These are phyloP conservation scores for Ustilago tritici DNA, from an alignment of 1,284 basidiomycete genomes.

Conservation along the genomic window DNA sequence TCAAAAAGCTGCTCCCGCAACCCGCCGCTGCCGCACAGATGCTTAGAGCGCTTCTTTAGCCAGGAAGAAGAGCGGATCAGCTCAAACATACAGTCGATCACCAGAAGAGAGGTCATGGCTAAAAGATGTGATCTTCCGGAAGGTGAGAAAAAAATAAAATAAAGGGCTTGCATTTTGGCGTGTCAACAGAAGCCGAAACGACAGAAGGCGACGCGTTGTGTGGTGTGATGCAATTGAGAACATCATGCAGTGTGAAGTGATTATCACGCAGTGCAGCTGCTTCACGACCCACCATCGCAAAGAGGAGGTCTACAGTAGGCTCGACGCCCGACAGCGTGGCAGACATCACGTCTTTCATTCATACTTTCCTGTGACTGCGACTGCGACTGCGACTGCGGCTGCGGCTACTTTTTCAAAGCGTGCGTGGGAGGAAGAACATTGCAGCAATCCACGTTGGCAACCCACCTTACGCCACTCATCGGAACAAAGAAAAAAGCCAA, in stretches of 20 bases:
- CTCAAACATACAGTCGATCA: not conserved
- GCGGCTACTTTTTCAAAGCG: not conserved
- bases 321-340: not conserved
- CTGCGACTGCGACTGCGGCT: not conserved
- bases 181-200: constrained; percentile 6
- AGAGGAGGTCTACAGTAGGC: not conserved
- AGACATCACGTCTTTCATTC: not conserved
- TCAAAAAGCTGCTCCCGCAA: not conserved
- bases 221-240: constrained; percentile 1
- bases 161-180: constrained; percentile 1
- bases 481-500: not conserved
- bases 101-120: not conserved
- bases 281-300: not conserved
- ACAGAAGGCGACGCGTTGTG: constrained; percentile 11
- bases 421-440: not conserved
- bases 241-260: not conserved
- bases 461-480: constrained; percentile 4
- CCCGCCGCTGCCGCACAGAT: not conserved
- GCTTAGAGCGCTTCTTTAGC: not conserved
- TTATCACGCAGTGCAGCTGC: no score
- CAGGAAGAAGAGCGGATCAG: not conserved
- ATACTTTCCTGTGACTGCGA: not conserved
- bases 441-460: not conserved
- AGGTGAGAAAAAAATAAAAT: not conserved
- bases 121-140: not conserved